Percentiles rank a stretch among this genome's conserved stretches.
Evolutionary conservation across 2,329 filamentous ascomycete species (phyloP).

Genomic region (Xylariaceae sp.): DNA sequence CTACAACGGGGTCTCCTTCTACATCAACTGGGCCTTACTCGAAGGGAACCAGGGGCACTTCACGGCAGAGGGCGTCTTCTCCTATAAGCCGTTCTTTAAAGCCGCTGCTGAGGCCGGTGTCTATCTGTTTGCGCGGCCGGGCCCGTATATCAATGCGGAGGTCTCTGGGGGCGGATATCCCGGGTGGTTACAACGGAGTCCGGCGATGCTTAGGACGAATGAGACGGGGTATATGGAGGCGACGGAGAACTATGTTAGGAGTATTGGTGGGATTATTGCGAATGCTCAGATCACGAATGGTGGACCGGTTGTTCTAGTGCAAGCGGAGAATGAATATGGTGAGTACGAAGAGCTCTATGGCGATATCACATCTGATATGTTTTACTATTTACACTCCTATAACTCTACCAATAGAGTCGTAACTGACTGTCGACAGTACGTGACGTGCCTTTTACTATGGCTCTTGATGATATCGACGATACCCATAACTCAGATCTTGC

Average conservation of each 20-base stretch:
- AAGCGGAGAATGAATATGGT: constrained; percentile 75
- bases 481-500: background rate
- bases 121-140: constrained; percentile 64
- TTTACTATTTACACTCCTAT: background rate
- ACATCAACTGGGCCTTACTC: constrained; percentile 70
- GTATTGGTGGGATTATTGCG: constrained; percentile 62
- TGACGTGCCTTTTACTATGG: background rate
- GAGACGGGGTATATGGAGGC: constrained; percentile 58
- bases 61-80: constrained; percentile 65
- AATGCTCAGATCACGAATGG: constrained; percentile 76
- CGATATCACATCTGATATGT: too few species aligned
- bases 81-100: constrained; percentile 51
- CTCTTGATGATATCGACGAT: background rate
- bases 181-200: constrained; percentile 69
- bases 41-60: constrained; percentile 70
- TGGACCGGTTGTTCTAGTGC: constrained; percentile 71
- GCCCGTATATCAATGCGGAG: constrained; percentile 77
- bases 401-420: background rate
- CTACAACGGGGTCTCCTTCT: constrained; percentile 75
- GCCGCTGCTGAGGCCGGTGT: constrained; percentile 63
- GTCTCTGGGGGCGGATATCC: constrained; percentile 68
- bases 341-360: background rate
- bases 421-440: constrained; percentile 6
- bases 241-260: constrained; percentile 53
- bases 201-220: constrained; percentile 58